Conservation (phyloP, 306 rosid species). For the Prunus mongolica region DNA sequence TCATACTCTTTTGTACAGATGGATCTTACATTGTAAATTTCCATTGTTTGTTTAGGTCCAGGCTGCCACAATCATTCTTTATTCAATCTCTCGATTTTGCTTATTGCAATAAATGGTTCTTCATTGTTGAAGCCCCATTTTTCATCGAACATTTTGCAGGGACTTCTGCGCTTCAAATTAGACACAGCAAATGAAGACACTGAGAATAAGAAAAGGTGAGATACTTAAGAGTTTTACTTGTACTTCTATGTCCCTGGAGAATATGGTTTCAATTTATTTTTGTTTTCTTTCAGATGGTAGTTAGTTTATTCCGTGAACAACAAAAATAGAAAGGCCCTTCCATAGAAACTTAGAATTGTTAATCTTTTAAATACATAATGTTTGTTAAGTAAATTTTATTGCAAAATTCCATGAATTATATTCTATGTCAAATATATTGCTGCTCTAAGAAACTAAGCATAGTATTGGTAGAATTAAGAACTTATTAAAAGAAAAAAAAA, state of each 20-base stretch:
- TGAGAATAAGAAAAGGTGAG: constrained; percentile 68
- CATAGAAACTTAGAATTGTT: neutral
- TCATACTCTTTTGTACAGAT: neutral
- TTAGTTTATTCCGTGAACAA: neutral
- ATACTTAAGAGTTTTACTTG: neutral
- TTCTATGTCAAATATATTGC: neutral
- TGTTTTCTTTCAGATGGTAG: neutral
- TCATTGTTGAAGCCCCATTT: neutral
- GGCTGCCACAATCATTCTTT: neutral
- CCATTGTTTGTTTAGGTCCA: neutral
- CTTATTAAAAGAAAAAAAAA: neutral
- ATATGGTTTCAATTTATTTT: neutral
- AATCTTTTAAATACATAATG: neutral
- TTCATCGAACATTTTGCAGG: constrained; percentile 42
- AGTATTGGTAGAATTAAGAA: neutral
- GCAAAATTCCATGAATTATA: neutral
- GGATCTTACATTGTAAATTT: neutral
- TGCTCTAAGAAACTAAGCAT: neutral
- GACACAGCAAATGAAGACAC: constrained; percentile 73
- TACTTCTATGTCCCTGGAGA: neutral
- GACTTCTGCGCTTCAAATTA: constrained; percentile 76
- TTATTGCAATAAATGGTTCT: neutral
- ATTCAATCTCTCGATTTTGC: neutral
- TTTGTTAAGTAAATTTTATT: neutral
- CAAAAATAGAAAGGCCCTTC: neutral